Evolutionary conservation across 2,329 filamentous ascomycete species (phyloP), one percentile per base, ranked within the genome.

Genomic region (Sclerotinia trifoliorum): DNA sequence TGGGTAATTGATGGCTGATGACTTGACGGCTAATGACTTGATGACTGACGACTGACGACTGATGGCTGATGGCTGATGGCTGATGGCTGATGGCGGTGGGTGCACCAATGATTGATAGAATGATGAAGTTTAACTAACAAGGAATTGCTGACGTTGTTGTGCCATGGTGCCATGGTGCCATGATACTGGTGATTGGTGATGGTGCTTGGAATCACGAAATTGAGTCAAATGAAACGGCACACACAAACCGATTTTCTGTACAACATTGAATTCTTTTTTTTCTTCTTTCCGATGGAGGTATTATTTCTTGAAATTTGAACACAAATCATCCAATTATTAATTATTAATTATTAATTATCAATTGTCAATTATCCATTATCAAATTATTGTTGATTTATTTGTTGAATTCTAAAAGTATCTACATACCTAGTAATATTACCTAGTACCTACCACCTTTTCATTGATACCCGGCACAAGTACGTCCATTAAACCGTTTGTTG

Each of bases 201-300:
- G 13, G 42, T 35, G 19, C 29, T 17, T 15, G 29, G 46, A 49
- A 62, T 51, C 26, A 49, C 58, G 58, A 51, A 49, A 49, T 49
- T 62, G 58, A 62, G 19, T 1, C 58, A 51, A 35, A 39, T 39
- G 58, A 62, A 62, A 62, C 58, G 35, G 35, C 35, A 57, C 29
- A 42, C 35, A 57, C 55, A n/a, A 39, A 24, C 32, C 8, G 21
- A 6, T 39, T 2, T 13, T 39, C 11, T 39, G 35, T 39, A 13
- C 35, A 39, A 39, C 35, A 39, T 39, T 39, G 35, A 39, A 8
- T 35, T 35, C 10, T 35, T 35, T 29, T 29, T 29, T 29, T 29
- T 29, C 5, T 4, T 32, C 5, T 4, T 55, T n/a, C 7, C 52
- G 52, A 55, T 15, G 10, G 15, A 10, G 11, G 13, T 42, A 42